phyloP scores from a whole-genome alignment of 1,284 basidiomycete species.

The Boletus semigastroideus region DNA sequence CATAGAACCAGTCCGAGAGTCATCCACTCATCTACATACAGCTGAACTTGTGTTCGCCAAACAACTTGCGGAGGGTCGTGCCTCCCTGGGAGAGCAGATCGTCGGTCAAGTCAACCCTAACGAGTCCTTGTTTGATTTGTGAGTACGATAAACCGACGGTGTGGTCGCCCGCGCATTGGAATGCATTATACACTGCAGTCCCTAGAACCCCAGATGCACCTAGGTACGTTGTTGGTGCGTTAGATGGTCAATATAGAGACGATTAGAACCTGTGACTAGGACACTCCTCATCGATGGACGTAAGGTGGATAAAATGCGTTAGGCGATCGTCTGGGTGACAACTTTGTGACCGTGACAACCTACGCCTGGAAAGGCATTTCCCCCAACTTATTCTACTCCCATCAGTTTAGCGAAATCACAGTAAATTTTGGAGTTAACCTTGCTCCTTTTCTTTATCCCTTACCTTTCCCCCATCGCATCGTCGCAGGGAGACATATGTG shows the following conservation, averaged over 20 bases:
- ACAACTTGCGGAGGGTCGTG: constrained; percentile 42
- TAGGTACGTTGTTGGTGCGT: constrained; percentile 25
- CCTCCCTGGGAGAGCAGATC: constrained; percentile 43
- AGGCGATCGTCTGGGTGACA: too few relatives aligned
- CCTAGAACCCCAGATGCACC: constrained; percentile 81
- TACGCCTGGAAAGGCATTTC: too few relatives aligned
- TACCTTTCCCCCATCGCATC: too few relatives aligned
- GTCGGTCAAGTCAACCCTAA: constrained; percentile 61
- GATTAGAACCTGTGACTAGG: constrained; percentile 50
- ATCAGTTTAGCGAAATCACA: too few relatives aligned
- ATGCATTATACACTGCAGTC: constrained; percentile 61
- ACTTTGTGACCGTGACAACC: too few relatives aligned
- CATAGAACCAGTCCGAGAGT: neutral
- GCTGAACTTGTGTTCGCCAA: constrained; percentile 50
- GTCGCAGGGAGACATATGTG: too few relatives aligned
- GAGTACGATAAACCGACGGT: constrained; percentile 67
- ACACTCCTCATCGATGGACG: constrained; percentile 36
- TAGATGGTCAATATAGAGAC: constrained; percentile 5
- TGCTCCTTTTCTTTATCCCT: too few relatives aligned
- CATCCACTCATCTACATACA: constrained; percentile 46
- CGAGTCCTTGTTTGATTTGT: constrained; percentile 51
- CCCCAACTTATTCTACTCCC: too few relatives aligned
- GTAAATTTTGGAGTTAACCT: too few relatives aligned
- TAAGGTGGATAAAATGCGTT: neutral
- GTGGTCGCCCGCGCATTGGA: constrained; percentile 43